phyloP scores from a whole-genome alignment of 2,329 filamentous ascomycete species.

The Xylariaceae sp. region DNA sequence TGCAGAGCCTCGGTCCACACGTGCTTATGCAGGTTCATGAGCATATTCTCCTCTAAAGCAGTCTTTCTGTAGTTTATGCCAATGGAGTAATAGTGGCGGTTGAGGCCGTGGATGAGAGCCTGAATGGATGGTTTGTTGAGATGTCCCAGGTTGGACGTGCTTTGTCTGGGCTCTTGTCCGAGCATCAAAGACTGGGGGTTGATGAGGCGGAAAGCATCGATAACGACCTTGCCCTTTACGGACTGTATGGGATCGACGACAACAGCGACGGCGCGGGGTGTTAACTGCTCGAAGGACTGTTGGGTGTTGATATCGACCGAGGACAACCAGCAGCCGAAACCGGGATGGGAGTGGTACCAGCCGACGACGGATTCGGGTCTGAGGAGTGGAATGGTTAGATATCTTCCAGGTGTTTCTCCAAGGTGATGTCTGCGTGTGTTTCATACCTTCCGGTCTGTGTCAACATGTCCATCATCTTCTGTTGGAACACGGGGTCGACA shows the following conservation, averaged over 20 bases:
- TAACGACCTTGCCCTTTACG: slow-evolving; percentile 99
- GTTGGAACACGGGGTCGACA: slow-evolving; percentile 97
- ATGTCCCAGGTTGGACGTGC: slow-evolving; percentile 94
- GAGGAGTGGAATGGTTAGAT: background rate
- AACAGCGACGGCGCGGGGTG: slow-evolving; percentile 91
- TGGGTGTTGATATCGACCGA: slow-evolving; percentile 99
- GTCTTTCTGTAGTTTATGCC: slow-evolving; percentile 98
- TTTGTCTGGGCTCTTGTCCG: slow-evolving; percentile 95
- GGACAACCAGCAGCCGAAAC: slow-evolving; percentile 98
- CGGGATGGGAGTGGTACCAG: slow-evolving; percentile 99
- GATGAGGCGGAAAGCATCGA: slow-evolving; percentile 97
- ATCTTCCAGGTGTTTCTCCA: too few species aligned
- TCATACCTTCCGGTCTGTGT: slow-evolving; percentile 88
- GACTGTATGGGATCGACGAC: slow-evolving; percentile 99
- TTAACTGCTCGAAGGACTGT: slow-evolving; percentile 99
- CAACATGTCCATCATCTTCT: slow-evolving; percentile 99
- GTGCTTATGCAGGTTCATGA: slow-evolving; percentile 99
- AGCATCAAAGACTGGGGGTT: slow-evolving; percentile 97
- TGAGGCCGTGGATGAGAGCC: slow-evolving; percentile 94
- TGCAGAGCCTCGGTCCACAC: slow-evolving; percentile 97
- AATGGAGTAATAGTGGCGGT: slow-evolving; percentile 99
- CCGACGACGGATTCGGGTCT: slow-evolving; percentile 96
- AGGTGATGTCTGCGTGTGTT: too few species aligned
- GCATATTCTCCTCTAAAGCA: slow-evolving; percentile 96
- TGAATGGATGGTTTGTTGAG: slow-evolving; percentile 99